Evolutionary conservation across 1,284 basidiomycete genomes (phyloP).

Genomic region (Naganishia albida): DNA sequence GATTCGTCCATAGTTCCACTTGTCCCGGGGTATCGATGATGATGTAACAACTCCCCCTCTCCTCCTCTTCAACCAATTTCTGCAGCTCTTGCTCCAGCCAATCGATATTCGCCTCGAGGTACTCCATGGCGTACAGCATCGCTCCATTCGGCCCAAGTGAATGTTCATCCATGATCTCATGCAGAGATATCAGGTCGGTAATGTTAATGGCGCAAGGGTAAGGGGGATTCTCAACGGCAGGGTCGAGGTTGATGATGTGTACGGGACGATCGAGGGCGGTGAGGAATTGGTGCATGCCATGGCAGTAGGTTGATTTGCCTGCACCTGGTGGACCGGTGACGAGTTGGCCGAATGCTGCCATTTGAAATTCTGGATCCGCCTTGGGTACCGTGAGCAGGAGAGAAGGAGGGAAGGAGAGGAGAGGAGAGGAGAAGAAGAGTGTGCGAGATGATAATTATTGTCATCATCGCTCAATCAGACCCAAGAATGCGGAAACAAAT

Average conservation of each 20-base stretch:
- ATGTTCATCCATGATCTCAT: conserved; percentile 83
- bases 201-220: conserved; percentile 91
- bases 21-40: conserved; percentile 97
- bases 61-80: conserved; percentile 58
- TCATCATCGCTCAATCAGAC: too few species aligned
- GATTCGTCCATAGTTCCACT: conserved; percentile 96
- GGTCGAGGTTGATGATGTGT: conserved; percentile 90
- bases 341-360: conserved; percentile 69
- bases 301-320: conserved; percentile 92
- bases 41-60: conserved; percentile 65
- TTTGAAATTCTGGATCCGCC: not conserved
- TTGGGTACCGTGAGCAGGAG: too few species aligned
- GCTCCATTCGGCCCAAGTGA: conserved; percentile 93
- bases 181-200: conserved; percentile 79
- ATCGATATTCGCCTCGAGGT: conserved; percentile 91
- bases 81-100: conserved; percentile 80
- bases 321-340: conserved; percentile 90
- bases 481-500: not conserved
- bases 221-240: conserved; percentile 82
- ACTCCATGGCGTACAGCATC: conserved; percentile 97
- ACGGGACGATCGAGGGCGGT: conserved; percentile 82
- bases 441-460: not conserved
- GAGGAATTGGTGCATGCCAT: conserved; percentile 84
- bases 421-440: not conserved
- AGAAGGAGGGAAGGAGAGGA: not conserved